Evolutionary conservation across 2,329 filamentous ascomycete genomes (phyloP).

Genomic region (Diaporthe caulivora): DNA sequence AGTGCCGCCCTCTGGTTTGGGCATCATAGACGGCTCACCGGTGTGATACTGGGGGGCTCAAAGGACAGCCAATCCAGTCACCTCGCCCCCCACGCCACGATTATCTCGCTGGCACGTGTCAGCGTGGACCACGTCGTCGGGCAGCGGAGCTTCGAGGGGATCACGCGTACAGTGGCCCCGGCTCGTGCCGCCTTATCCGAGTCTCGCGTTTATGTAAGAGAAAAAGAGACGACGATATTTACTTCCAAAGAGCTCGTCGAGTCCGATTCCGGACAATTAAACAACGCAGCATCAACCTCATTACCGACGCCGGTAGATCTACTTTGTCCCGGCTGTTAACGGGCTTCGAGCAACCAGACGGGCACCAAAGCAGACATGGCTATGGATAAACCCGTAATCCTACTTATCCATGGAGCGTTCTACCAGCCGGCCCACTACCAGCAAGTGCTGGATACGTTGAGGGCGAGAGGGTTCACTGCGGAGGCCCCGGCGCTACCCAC

Average conservation of each 20-base stretch:
- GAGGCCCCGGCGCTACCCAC: constrained; percentile 22
- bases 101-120: constrained; percentile 6
- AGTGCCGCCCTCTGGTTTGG: background rate
- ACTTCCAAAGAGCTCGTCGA: background rate
- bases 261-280: background rate
- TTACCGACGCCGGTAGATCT: background rate
- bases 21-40: background rate
- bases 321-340: background rate
- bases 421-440: constrained; percentile 30
- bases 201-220: constrained; percentile 14
- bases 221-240: background rate
- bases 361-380: background rate
- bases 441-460: background rate
- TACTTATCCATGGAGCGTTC: constrained; percentile 29
- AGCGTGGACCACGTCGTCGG: constrained; percentile 4
- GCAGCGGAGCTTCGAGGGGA: background rate
- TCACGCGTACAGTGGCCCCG: background rate
- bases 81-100: background rate
- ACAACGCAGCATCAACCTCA: background rate
- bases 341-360: background rate
- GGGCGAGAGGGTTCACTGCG: background rate
- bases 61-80: constrained; percentile 3
- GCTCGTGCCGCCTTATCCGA: constrained; percentile 11
- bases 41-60: background rate
- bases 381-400: constrained; percentile 30